These are phyloP conservation scores for Schizosaccharomyces osmophilus DNA, from an alignment of 805 yeast species.

Conservation along the genomic window DNA sequence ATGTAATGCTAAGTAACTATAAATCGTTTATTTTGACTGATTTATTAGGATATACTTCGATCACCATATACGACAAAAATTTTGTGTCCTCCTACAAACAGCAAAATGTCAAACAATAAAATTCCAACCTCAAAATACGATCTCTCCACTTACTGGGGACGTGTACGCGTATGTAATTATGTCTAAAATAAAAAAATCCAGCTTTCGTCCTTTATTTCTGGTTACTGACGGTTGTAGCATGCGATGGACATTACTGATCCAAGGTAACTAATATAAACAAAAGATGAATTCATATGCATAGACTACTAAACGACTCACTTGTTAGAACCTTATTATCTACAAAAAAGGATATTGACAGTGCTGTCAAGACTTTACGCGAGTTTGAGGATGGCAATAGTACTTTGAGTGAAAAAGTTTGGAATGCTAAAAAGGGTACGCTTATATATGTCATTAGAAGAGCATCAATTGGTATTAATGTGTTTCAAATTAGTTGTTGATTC, in stretches of 20 bases:
- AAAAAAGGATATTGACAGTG: background rate
- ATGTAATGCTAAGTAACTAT: too few species aligned
- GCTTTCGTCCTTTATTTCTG: background rate
- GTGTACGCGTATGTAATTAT: slow-evolving; percentile 28
- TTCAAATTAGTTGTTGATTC: slow-evolving; percentile 65
- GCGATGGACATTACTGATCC: slow-evolving; percentile 89
- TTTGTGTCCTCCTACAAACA: background rate
- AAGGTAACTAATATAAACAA: slow-evolving; percentile 9
- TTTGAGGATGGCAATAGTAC: background rate
- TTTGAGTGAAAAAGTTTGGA: slow-evolving; percentile 22
- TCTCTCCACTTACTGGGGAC: slow-evolving; percentile 64
- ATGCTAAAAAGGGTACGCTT: background rate
- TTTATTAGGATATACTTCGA: too few species aligned
- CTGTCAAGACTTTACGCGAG: background rate
- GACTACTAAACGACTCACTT: background rate
- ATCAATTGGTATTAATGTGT: background rate
- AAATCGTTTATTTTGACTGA: too few species aligned
- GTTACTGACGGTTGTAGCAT: slow-evolving; percentile 19
- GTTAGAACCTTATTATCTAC: background rate
- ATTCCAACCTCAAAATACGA: slow-evolving; percentile 67
- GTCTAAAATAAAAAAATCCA: background rate
- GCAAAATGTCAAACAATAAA: background rate
- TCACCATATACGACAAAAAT: background rate
- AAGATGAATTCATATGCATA: background rate
- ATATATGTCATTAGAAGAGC: background rate